Percentiles rank a stretch among this genome's conserved stretches.
phyloP scores from a whole-genome alignment of 768 basidiomycete genomes.

The Rhizopogon vulgaris region DNA sequence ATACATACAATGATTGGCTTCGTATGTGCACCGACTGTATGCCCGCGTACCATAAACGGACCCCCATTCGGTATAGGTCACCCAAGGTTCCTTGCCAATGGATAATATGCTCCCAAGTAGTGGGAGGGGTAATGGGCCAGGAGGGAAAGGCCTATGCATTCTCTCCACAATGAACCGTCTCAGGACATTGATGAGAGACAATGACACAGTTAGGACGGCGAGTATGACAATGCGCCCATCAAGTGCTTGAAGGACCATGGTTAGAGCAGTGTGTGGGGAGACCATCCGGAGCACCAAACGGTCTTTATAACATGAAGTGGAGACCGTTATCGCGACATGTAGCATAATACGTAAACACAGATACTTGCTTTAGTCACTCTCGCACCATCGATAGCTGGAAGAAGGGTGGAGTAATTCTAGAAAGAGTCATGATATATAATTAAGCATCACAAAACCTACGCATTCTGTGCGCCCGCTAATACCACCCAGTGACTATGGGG shows the following conservation, averaged over 20 bases:
- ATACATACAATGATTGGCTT: background rate
- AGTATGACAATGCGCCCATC: background rate
- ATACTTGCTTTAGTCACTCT: no score
- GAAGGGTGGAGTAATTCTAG: no score
- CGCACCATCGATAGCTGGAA: no score
- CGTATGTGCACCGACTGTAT: no score
- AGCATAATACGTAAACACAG: no score
- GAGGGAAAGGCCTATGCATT: background rate
- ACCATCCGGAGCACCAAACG: background rate
- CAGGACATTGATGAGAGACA: background rate
- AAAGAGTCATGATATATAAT: no score
- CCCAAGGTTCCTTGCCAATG: background rate
- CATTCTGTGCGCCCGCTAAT: no score
- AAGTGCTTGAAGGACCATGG: background rate
- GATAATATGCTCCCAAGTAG: constrained; percentile 1
- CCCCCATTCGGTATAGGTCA: background rate
- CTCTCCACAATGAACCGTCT: background rate
- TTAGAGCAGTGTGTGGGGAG: background rate
- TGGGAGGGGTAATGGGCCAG: constrained; percentile 2
- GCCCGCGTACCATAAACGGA: constrained; percentile 1
- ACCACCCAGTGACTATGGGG: no score
- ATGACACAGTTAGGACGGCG: background rate
- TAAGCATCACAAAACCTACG: no score
- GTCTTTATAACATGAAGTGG: no score
- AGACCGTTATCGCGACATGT: no score